phyloP scores from a whole-genome alignment of 768 basidiomycete genomes.

The Suillus discolor region DNA sequence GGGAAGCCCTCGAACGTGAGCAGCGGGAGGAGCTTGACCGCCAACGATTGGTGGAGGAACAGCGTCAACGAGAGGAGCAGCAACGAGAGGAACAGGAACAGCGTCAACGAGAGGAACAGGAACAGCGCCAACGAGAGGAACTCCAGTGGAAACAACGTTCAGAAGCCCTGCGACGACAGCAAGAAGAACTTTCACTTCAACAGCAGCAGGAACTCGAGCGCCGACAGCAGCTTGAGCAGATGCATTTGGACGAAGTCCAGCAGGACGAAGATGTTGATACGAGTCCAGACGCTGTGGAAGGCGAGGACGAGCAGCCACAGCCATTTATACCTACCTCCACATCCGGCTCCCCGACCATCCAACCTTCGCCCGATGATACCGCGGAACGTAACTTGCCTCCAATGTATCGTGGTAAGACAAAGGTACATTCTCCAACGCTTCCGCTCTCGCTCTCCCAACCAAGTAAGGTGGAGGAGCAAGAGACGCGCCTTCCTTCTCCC shows the following conservation, averaged over 20 bases:
- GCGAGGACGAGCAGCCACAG: conserved; percentile 39
- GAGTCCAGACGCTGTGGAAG: conserved; percentile 41
- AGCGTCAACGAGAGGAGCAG: background rate
- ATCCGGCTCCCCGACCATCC: background rate
- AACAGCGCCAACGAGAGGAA: conserved; percentile 5
- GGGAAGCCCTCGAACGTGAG: conserved; percentile 2
- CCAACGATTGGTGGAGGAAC: background rate
- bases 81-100: background rate
- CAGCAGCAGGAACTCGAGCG: conserved; percentile 6
- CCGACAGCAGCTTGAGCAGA: conserved; percentile 5
- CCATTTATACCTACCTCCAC: background rate
- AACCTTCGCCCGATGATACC: background rate
- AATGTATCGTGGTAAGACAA: conserved; percentile 5
- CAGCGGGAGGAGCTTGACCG: background rate
- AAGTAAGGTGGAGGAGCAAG: conserved; percentile 8
- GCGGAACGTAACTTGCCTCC: conserved; percentile 1
- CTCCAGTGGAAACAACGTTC: conserved; percentile 6
- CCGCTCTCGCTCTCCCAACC: background rate
- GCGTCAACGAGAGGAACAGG: background rate
- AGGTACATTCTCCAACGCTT: background rate
- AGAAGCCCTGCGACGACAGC: conserved; percentile 4
- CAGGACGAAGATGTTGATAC: conserved; percentile 21
- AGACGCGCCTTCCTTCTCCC: background rate
- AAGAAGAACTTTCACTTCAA: conserved; percentile 4
- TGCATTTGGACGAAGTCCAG: conserved; percentile 1